phyloP scores from a whole-genome alignment of 2,329 filamentous ascomycete species.

The Calonectria hawksworthii region DNA sequence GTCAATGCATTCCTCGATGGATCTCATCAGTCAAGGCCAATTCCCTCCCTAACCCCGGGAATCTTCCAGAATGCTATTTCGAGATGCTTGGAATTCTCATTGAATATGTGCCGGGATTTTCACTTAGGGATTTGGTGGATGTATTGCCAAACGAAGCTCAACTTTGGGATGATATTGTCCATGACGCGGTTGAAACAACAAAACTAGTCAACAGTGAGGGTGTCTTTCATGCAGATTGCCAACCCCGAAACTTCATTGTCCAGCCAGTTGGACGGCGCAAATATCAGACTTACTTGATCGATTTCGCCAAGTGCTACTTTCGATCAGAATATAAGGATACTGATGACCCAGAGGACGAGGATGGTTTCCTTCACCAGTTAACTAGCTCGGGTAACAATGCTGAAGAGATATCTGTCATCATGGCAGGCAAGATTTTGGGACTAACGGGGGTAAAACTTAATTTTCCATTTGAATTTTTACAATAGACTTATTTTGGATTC shows the following conservation, averaged over 20 bases:
- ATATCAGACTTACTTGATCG: constrained; percentile 5
- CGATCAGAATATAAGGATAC: constrained; percentile 14
- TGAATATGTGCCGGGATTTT: too few relatives aligned
- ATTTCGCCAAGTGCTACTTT: constrained; percentile 5
- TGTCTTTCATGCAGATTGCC: constrained; percentile 16
- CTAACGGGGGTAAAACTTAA: neutral
- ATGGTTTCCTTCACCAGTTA: neutral
- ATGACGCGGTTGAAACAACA: constrained; percentile 1
- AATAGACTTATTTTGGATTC: neutral
- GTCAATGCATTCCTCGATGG: too few relatives aligned
- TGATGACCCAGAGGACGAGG: neutral
- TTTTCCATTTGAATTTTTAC: neutral
- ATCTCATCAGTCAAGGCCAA: too few relatives aligned
- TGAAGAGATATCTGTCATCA: constrained; percentile 2
- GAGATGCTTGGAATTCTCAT: too few relatives aligned
- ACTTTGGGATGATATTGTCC: too few relatives aligned
- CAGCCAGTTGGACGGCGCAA: neutral
- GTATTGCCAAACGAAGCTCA: too few relatives aligned
- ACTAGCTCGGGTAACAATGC: neutral
- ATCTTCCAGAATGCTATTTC: too few relatives aligned
- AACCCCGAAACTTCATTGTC: constrained; percentile 18
- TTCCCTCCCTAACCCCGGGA: too few relatives aligned
- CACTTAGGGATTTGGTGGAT: too few relatives aligned
- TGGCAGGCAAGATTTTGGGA: neutral
- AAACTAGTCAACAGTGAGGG: neutral